A percentile compares a stretch with the other conserved stretches of the same genome.
Evolutionary conservation across 78 protist species (phyloP).

Genomic region (Dictyostelium capitatum): DNA sequence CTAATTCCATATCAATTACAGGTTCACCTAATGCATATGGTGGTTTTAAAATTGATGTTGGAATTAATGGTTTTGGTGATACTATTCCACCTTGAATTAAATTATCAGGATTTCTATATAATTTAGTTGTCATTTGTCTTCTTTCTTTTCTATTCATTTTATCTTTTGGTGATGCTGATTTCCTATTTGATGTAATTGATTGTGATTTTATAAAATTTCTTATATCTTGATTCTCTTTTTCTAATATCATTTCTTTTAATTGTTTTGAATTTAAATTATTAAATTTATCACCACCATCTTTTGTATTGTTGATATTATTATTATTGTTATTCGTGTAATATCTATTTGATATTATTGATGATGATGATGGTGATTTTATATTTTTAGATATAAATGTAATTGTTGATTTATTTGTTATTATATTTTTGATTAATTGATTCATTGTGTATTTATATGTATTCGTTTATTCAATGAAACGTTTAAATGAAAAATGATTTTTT

Average conservation of each 20-base stretch:
- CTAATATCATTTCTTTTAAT: neutral
- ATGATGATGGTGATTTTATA: neutral
- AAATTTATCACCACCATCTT: neutral
- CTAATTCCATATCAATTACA: slow-evolving; percentile 27
- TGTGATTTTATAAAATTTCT: slow-evolving; percentile 17
- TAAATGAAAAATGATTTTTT: neutral
- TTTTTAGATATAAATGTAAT: neutral
- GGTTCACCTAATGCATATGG: slow-evolving; percentile 44
- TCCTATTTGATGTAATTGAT: neutral
- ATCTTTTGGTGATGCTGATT: slow-evolving; percentile 5
- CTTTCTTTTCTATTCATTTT: slow-evolving; percentile 43
- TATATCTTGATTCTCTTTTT: neutral
- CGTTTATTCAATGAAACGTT: neutral
- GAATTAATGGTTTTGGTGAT: slow-evolving; percentile 30
- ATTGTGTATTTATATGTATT: neutral
- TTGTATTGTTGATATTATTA: neutral
- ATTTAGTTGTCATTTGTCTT: slow-evolving; percentile 4
- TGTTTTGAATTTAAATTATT: neutral
- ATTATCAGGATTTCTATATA: slow-evolving; percentile 20
- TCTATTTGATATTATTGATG: neutral
- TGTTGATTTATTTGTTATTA: neutral
- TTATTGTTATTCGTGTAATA: neutral
- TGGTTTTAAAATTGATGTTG: slow-evolving; percentile 15
- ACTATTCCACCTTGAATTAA: slow-evolving; percentile 15
- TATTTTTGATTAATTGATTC: neutral